Evolutionary conservation across 164 flowering plant species (phyloP), one percentile per base, ranked within the genome.

Genomic region (Paratinospora sagittata): DNA sequence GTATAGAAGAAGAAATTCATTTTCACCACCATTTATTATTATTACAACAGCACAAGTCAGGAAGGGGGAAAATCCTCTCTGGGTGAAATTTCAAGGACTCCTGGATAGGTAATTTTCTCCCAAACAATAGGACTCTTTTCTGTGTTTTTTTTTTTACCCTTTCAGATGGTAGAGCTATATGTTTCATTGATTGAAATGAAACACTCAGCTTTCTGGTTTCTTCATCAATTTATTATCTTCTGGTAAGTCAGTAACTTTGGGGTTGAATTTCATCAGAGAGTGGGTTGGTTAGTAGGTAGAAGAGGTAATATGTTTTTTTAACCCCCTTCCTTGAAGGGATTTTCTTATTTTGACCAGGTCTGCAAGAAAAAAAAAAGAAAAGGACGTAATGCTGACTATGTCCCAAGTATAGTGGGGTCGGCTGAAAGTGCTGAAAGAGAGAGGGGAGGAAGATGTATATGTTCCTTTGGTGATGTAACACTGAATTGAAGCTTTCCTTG

Each of bases 51-150:
- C 49, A 49, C 67, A 43, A 74, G 57, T 63, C 63, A 34, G 63
- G 23, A 58, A 64, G 61, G 43, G 39, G 19, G n/a, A 52, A 52
- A 52, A 52, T 37, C 64, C 66, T 73, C 21, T 43, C 74, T 66
- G 43, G 70, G 78, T 67, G 58, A 52, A 34, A n/a, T 27, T 19
- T 74, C 30, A 60, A 68, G 24, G 21, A 43, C 61, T 41, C 74
- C 74, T 61, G 63, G 78, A 62, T 52, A 66, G 75, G 77, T 68
- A 52, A 6, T 61, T 67, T 72, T 66, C 73, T 69, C 72, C 78
- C 61, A 61, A 65, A 43, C 49, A 11, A 52, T 52, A 52, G n/a
- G n/a, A 16, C 58, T 52, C 21, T 52, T 52, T 52, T 17, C 58
- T 16, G 58, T 17, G 58, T 52, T 52, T 17, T n/a, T n/a, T n/a